A percentile compares a stretch with the other conserved stretches of the same genome.
phyloP scores from a whole-genome alignment of 192 early-diverging fungal genomes.

The Geranomyces variabilis region DNA sequence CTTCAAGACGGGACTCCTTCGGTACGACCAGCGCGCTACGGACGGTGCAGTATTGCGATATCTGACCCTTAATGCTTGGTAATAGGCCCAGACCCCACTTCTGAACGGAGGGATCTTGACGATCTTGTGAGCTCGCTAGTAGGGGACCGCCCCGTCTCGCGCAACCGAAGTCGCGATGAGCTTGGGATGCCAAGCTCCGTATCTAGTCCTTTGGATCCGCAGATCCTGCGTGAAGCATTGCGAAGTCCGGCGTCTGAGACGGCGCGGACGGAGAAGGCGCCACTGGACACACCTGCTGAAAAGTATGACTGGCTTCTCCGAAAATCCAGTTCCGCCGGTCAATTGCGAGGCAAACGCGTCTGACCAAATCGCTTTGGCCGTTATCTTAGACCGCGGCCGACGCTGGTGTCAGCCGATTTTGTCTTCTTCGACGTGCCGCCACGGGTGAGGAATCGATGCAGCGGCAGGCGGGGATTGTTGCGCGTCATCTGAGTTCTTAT shows the following conservation, averaged over 20 bases:
- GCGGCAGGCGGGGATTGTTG: background rate
- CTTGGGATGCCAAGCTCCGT: background rate
- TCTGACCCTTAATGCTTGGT: background rate
- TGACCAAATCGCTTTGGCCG: background rate
- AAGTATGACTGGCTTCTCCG: background rate
- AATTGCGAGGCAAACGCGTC: too few species aligned
- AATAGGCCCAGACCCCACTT: background rate
- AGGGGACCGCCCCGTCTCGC: conserved; percentile 61
- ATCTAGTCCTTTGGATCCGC: background rate
- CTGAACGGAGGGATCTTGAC: conserved; percentile 68
- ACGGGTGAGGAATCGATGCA: conserved; percentile 50
- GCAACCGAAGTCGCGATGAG: conserved; percentile 4
- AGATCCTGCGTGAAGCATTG: background rate
- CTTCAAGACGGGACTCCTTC: conserved; percentile 24
- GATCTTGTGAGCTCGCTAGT: conserved; percentile 84
- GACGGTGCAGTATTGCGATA: background rate
- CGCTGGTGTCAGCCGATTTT: conserved; percentile 60
- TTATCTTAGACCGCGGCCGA: conserved; percentile 48
- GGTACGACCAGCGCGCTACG: background rate
- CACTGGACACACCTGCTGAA: conserved; percentile 4
- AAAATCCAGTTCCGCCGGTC: background rate
- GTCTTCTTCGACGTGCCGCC: conserved; percentile 88
- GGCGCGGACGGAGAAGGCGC: background rate
- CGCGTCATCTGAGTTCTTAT: background rate
- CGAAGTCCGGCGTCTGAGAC: background rate